phyloP scores from a whole-genome alignment of 1,284 basidiomycete species.

The Entoloma clypeatum region DNA sequence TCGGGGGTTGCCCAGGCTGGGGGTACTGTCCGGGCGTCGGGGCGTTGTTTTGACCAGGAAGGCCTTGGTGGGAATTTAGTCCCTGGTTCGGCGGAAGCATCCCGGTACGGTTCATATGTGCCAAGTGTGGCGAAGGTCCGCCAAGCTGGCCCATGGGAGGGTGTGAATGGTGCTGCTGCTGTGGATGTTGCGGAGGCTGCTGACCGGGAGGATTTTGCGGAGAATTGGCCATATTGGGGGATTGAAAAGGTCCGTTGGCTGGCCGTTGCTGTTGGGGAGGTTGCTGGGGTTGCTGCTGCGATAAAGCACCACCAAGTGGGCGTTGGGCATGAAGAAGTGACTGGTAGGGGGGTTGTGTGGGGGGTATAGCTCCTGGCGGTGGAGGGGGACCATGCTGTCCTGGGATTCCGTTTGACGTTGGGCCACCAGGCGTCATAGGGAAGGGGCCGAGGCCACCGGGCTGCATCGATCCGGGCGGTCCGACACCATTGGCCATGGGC shows the following conservation, averaged over 20 bases:
- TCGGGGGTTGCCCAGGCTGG: conserved; percentile 47
- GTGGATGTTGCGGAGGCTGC: conserved; percentile 19
- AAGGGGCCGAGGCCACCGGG: conserved; percentile 14
- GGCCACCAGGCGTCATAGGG: conserved; percentile 23
- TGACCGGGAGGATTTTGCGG: conserved; percentile 21
- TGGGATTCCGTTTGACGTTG: conserved; percentile 43
- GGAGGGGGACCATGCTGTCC: conserved; percentile 32
- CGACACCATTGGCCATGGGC: conserved; percentile 31
- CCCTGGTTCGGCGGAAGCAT: conserved; percentile 52
- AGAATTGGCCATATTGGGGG: conserved; percentile 20
- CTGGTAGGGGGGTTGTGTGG: conserved; percentile 22
- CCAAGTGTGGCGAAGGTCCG: conserved; percentile 46
- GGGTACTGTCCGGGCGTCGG: conserved; percentile 30
- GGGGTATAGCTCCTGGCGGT: conserved; percentile 18
- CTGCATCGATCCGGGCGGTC: conserved; percentile 20
- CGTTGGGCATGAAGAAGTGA: conserved; percentile 23
- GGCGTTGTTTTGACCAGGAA: conserved; percentile 25
- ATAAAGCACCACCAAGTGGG: conserved; percentile 19
- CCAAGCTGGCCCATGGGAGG: conserved; percentile 49
- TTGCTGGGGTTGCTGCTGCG: conserved; percentile 22
- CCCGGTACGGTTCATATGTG: conserved; percentile 38
- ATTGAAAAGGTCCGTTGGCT: conserved; percentile 20
- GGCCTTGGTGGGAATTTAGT: conserved; percentile 33
- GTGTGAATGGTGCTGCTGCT: conserved; percentile 30
- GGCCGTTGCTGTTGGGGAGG: conserved; percentile 17